phyloP scores from a whole-genome alignment of 257 asterid genomes.

The Avicennia marina region DNA sequence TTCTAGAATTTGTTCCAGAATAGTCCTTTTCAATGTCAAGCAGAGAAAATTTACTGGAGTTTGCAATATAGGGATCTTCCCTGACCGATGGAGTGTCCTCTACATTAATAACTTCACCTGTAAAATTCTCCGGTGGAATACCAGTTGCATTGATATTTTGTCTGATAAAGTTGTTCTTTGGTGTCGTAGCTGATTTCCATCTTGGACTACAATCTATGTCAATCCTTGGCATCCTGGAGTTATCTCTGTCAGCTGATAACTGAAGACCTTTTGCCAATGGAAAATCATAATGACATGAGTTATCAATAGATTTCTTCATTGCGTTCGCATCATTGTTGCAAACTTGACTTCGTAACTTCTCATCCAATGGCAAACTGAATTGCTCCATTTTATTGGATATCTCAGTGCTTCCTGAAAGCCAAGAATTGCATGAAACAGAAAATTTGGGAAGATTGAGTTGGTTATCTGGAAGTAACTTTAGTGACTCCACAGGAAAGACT shows the following conservation, averaged over 20 bases:
- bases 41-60: constrained; percentile 32
- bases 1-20: constrained; percentile 34
- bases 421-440: constrained; percentile 36
- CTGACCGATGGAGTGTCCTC: constrained; percentile 36
- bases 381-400: constrained; percentile 32
- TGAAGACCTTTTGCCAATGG: constrained; percentile 37
- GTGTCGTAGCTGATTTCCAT: constrained; percentile 31
- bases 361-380: constrained; percentile 38
- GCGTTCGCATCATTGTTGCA: constrained; percentile 30
- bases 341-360: constrained; percentile 25
- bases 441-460: constrained; percentile 35
- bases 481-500: constrained; percentile 37
- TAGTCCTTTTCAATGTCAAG: constrained; percentile 40
- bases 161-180: constrained; percentile 23
- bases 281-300: constrained; percentile 34
- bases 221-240: constrained; percentile 24
- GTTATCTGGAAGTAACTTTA: constrained; percentile 34
- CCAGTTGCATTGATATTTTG: constrained; percentile 33
- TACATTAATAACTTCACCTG: constrained; percentile 72
- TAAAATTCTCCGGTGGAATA: constrained; percentile 33
- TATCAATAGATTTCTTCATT: constrained; percentile 25
- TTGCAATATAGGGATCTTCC: constrained; percentile 29
- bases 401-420: constrained; percentile 40
- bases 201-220: constrained; percentile 35
- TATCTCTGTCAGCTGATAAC: constrained; percentile 32